phyloP scores from a whole-genome alignment of 1,139 yeast species.

The Yamadazyma dendronema region DNA sequence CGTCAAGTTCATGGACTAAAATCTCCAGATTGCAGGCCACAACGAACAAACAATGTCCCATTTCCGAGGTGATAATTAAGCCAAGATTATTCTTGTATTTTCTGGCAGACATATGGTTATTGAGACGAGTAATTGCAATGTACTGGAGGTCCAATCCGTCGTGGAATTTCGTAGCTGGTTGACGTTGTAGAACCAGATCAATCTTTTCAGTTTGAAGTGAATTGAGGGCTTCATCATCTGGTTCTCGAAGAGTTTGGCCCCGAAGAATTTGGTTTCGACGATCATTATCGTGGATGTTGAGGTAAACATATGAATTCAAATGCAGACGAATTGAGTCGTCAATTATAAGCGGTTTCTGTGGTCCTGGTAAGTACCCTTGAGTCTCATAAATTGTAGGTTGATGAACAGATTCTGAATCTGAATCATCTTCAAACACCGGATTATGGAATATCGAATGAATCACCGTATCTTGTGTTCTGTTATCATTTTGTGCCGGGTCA shows the following conservation, averaged over 20 bases:
- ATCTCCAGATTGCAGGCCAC: slow-evolving; percentile 31
- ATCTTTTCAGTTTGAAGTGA: not conserved
- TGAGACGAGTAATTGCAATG: slow-evolving; percentile 1
- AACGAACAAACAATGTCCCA: slow-evolving; percentile 16
- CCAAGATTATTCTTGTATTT: slow-evolving; percentile 38
- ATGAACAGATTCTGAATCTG: not conserved
- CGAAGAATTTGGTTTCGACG: not conserved
- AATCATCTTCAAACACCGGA: not conserved
- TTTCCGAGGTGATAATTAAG: no score
- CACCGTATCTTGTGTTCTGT: no score
- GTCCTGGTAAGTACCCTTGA: not conserved
- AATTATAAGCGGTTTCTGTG: not conserved
- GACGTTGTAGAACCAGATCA: not conserved
- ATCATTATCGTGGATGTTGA: slow-evolving; percentile 2
- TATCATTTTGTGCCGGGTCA: no score
- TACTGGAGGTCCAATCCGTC: slow-evolving; percentile 4
- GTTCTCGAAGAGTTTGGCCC: not conserved
- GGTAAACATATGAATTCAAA: not conserved
- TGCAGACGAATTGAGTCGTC: not conserved
- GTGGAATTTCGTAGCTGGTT: slow-evolving; percentile 5
- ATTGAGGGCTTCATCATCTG: not conserved
- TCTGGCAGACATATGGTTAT: slow-evolving; percentile 19
- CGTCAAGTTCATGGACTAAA: slow-evolving; percentile 27
- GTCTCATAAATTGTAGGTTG: not conserved
- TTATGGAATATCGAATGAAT: no score